These are phyloP conservation scores for Agaricus bisporus DNA, from an alignment of 768 basidiomycete genomes.

Conservation along the genomic window DNA sequence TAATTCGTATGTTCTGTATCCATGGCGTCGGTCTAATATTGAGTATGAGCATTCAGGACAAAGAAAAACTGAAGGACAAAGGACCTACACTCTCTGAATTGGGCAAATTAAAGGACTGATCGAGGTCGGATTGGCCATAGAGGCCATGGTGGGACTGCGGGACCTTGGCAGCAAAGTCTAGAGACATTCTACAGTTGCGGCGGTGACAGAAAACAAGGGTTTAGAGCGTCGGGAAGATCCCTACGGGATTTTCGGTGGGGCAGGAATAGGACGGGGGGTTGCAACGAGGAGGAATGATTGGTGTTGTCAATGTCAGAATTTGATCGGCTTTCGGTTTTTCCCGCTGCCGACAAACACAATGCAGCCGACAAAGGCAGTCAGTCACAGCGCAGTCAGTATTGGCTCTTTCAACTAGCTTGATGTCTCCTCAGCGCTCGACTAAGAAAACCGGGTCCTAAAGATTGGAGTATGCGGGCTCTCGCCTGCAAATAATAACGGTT, in stretches of 20 bases:
- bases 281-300: conserved; percentile 18
- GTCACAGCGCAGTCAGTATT: not conserved
- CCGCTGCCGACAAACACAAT: conserved; percentile 13
- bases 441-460: too few species aligned
- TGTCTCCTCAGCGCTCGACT: not conserved
- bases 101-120: conserved; percentile 45
- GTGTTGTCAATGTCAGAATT: conserved; percentile 23
- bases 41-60: conserved; percentile 19
- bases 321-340: conserved; percentile 51
- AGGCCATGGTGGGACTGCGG: conserved; percentile 40
- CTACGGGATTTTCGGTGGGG: conserved; percentile 30
- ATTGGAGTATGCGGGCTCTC: not conserved
- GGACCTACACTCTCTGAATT: conserved; percentile 28
- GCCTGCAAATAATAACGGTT: not conserved
- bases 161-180: conserved; percentile 45
- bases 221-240: conserved; percentile 42
- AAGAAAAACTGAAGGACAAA: conserved; percentile 25
- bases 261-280: conserved; percentile 29
- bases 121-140: conserved; percentile 52
- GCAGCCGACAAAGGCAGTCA: too few species aligned
- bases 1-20: conserved; percentile 56
- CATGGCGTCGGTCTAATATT: conserved; percentile 42
- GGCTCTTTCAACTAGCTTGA: not conserved
- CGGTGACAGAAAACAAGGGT: conserved; percentile 23
- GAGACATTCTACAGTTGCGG: conserved; percentile 37